Conservation (phyloP, 169 alveolate genomes). For the Plasmodium billcollinsi region DNA sequence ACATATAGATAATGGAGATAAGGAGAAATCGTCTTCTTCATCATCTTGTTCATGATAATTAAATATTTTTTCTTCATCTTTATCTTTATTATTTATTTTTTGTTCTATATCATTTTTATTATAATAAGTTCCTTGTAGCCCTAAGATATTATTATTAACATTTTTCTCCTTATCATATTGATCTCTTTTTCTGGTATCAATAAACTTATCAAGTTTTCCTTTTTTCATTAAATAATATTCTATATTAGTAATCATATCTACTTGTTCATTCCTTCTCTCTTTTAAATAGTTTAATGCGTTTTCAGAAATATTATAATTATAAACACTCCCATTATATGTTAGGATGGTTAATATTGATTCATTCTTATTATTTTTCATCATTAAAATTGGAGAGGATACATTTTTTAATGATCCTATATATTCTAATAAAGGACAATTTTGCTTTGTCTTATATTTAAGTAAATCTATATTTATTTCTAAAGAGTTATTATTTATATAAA, state of each 20-base stretch:
- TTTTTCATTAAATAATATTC: constrained; percentile 37
- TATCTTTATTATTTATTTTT: neutral
- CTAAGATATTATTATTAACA: too few species aligned
- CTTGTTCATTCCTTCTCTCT: constrained; percentile 48
- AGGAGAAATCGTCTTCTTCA: constrained; percentile 32
- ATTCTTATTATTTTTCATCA: constrained; percentile 41
- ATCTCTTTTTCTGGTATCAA: too few species aligned
- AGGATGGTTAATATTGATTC: constrained; percentile 37
- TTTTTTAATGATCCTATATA: constrained; percentile 50
- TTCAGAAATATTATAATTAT: constrained; percentile 55
- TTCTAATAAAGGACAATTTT: constrained; percentile 34
- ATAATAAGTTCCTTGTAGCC: neutral
- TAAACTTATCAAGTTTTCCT: too few species aligned
- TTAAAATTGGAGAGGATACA: constrained; percentile 47
- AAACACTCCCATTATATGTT: constrained; percentile 50
- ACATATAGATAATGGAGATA: constrained; percentile 39
- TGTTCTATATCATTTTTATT: constrained; percentile 11
- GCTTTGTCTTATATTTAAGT: constrained; percentile 43
- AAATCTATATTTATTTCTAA: constrained; percentile 69
- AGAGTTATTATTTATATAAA: constrained; percentile 11
- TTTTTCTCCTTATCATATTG: too few species aligned
- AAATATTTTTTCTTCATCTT: too few species aligned
- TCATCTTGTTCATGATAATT: constrained; percentile 29
- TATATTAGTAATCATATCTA: constrained; percentile 57
- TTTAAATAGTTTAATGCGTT: constrained; percentile 18